Conservation (phyloP, 2,329 filamentous ascomycete genomes). For the Pleomassaria siparia region DNA sequence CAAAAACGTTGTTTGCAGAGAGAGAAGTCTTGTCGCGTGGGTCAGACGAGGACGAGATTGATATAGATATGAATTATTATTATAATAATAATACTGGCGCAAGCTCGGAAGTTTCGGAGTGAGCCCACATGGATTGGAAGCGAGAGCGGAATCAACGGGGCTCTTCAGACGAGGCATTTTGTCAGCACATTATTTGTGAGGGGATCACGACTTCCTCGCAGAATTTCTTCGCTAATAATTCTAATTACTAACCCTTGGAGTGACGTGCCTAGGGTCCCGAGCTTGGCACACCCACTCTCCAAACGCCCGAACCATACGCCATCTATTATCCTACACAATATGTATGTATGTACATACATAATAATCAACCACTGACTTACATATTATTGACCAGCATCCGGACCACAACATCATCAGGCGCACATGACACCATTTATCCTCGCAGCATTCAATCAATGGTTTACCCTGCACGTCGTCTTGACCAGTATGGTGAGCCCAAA, state of each 20-base stretch:
- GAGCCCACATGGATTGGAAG: neutral
- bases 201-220: neutral
- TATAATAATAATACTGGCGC: neutral
- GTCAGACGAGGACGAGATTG: neutral
- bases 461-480: neutral
- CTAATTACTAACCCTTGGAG: no score
- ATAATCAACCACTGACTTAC: no score
- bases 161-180: neutral
- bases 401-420: no score
- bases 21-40: neutral
- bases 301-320: neutral
- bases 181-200: neutral
- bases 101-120: neutral
- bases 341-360: neutral
- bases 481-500: neutral
- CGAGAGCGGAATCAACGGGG: neutral
- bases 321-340: neutral
- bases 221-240: neutral
- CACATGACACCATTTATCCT: no score
- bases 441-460: no score
- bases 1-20: neutral
- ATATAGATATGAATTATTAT: no score
- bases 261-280: conserved; percentile 1
- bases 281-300: neutral
- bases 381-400: no score